Evolutionary conservation across 768 basidiomycete genomes (phyloP).

Genomic region (Mycena epipterygia): DNA sequence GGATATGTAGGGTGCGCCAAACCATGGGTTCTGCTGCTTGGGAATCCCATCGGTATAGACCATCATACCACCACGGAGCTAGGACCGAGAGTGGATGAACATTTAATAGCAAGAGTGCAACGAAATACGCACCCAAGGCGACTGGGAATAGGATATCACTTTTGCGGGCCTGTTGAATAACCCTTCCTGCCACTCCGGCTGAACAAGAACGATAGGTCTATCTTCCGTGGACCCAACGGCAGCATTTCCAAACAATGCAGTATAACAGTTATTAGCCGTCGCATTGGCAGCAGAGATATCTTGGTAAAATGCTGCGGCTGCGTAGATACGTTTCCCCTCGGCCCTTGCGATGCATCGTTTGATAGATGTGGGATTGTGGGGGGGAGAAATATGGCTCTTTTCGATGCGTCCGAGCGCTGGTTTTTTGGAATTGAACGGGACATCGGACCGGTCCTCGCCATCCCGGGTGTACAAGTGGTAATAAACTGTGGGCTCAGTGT

Average conservation of each 20-base stretch:
- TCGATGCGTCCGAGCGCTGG: neutral
- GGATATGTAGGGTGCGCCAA: too few relatives aligned
- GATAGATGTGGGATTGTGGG: neutral
- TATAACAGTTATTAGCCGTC: neutral
- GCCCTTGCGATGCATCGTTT: constrained; percentile 3
- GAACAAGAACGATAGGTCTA: neutral
- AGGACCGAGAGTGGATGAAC: too few relatives aligned
- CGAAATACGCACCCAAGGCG: too few relatives aligned
- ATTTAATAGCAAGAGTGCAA: too few relatives aligned
- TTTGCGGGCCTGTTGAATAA: too few relatives aligned
- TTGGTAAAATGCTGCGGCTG: neutral
- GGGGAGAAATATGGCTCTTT: neutral
- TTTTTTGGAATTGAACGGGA: neutral
- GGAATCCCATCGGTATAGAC: too few relatives aligned
- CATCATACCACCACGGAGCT: too few relatives aligned
- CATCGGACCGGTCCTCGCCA: neutral
- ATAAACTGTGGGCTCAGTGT: neutral
- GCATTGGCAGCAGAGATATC: neutral
- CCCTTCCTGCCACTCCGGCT: neutral
- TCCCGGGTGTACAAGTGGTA: constrained; percentile 1
- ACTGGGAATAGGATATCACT: too few relatives aligned
- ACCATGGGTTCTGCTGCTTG: too few relatives aligned
- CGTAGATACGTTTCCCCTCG: constrained; percentile 1
- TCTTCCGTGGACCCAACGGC: neutral
- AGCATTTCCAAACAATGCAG: neutral